Percentiles rank a stretch among this genome's conserved stretches.
Conservation (phyloP, 148 eudicot species). For the Rheum nobile region DNA sequence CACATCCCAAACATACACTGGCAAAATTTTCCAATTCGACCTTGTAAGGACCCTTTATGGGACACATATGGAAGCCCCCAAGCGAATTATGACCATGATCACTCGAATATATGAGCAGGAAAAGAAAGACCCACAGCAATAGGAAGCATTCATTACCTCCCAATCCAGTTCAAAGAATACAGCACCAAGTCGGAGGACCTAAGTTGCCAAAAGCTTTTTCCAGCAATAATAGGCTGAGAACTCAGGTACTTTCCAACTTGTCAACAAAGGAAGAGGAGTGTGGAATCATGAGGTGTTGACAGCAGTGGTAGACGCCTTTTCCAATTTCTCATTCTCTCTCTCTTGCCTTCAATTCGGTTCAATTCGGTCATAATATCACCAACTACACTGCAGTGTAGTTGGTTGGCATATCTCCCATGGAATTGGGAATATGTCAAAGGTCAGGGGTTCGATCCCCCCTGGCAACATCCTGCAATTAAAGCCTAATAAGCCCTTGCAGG, state of each 20-base stretch:
- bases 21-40: constrained; percentile 3
- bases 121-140: not conserved
- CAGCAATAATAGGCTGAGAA: not conserved
- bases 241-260: not conserved
- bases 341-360: constrained; percentile 74
- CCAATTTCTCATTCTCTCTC: constrained; percentile 80
- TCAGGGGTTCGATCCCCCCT: too few species aligned
- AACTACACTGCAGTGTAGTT: too few species aligned
- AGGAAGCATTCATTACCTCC: not conserved
- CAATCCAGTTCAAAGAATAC: not conserved
- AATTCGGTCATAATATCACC: too few species aligned
- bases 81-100: not conserved
- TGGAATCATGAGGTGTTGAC: constrained; percentile 32
- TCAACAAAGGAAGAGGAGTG: not conserved
- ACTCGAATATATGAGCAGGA: not conserved
- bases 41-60: not conserved
- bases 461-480: too few species aligned
- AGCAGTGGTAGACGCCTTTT: constrained; percentile 38
- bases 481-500: too few species aligned
- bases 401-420: too few species aligned
- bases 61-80: not conserved
- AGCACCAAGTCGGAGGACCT: too few species aligned
- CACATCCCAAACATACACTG: not conserved
- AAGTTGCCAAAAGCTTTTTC: not conserved
- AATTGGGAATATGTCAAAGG: too few species aligned